Evolutionary conservation across 2,329 filamentous ascomycete species (phyloP).

Genomic region (Ceratocystis ficicola): DNA sequence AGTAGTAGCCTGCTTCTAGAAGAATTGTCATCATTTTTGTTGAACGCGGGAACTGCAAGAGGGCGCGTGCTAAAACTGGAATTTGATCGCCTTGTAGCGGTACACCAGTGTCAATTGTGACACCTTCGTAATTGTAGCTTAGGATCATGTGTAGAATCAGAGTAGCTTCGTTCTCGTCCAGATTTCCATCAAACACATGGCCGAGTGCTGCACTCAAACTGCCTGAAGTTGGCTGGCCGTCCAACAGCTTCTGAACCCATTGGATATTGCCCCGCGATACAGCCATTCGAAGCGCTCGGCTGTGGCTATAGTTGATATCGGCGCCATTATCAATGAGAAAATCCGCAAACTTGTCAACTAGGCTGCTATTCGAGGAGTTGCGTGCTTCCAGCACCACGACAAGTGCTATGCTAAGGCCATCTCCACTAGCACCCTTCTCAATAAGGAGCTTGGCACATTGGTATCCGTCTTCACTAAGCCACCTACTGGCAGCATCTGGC

Average conservation of each 20-base stretch:
- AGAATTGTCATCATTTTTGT: conserved; percentile 40
- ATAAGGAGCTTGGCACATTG: conserved; percentile 37
- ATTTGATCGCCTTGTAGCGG: conserved; percentile 26
- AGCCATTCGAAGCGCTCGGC: conserved; percentile 24
- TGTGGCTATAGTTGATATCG: conserved; percentile 39
- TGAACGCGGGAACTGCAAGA: conserved; percentile 45
- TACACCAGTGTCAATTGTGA: conserved; percentile 40
- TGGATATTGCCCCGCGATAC: conserved; percentile 13
- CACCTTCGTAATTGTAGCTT: conserved; percentile 35
- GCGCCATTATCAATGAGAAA: conserved; percentile 33
- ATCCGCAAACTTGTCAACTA: conserved; percentile 22
- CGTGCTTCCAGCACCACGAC: conserved; percentile 5
- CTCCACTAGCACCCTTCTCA: conserved; percentile 34
- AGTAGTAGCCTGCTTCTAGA: conserved; percentile 46
- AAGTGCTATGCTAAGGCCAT: conserved; percentile 7
- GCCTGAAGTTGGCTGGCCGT: conserved; percentile 2
- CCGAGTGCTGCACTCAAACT: conserved; percentile 8
- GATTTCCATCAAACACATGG: conserved; percentile 10
- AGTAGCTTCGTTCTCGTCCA: background rate
- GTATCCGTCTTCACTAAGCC: conserved; percentile 18
- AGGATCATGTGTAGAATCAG: conserved; percentile 27
- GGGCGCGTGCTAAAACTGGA: conserved; percentile 41
- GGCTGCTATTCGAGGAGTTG: background rate
- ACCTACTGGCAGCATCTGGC: background rate
- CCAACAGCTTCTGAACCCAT: background rate